Evolutionary conservation across 176 grass and related monocot genomes (phyloP).

Genomic region (Lolium multiflorum): DNA sequence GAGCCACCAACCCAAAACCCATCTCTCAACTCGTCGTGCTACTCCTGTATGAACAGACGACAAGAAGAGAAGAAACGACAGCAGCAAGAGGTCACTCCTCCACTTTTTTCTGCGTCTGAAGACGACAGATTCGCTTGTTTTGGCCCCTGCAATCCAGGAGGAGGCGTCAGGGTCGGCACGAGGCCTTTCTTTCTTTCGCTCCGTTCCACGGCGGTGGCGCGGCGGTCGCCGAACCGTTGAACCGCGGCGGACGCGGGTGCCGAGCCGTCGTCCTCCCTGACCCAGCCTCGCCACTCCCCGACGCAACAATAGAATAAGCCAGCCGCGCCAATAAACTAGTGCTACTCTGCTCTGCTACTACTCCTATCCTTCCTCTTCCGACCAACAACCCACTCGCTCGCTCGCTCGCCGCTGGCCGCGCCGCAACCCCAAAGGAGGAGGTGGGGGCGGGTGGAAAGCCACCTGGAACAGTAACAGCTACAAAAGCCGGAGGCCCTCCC

Average conservation of each 20-base stretch:
- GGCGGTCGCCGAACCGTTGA: constrained; percentile 12
- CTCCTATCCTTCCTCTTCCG: neutral
- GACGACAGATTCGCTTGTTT: too few species aligned
- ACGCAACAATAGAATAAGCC: constrained; percentile 7
- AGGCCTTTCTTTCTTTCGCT: neutral
- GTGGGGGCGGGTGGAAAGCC: constrained; percentile 21
- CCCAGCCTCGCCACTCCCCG: neutral
- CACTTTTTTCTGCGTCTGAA: neutral
- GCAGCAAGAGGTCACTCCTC: neutral
- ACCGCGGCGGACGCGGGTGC: constrained; percentile 21
- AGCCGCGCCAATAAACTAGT: neutral
- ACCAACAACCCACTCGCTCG: constrained; percentile 28
- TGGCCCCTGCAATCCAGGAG: neutral
- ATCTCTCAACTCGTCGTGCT: neutral
- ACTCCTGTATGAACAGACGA: neutral
- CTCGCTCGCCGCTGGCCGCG: neutral
- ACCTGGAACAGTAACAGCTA: constrained; percentile 5
- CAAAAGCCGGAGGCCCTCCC: constrained; percentile 3
- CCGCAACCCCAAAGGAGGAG: neutral
- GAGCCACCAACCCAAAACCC: neutral
- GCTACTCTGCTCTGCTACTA: neutral
- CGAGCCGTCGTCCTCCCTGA: too few species aligned
- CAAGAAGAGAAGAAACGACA: neutral
- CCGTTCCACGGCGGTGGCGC: neutral
- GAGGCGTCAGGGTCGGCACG: neutral